Evolutionary conservation across 1,139 yeast genomes (phyloP).

Genomic region (Sugiyamaella neomexicana): DNA sequence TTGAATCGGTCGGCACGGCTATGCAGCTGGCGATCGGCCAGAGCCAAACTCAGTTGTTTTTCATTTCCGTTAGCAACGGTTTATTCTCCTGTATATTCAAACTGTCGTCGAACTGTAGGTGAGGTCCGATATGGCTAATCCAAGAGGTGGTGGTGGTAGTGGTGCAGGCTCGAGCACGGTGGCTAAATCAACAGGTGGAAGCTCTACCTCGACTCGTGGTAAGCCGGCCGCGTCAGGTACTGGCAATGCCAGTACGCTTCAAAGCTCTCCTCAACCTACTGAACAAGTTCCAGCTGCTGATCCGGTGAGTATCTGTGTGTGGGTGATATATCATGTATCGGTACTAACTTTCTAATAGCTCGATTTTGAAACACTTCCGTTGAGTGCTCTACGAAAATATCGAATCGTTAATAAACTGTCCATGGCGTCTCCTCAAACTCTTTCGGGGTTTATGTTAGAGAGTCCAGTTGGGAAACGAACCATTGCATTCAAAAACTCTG

Average conservation of each 20-base stretch:
- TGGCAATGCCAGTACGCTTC: neutral
- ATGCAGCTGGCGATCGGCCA: neutral
- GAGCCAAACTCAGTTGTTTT: neutral
- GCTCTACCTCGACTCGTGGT: constrained; percentile 7
- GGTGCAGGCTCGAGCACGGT: neutral
- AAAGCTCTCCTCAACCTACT: constrained; percentile 7
- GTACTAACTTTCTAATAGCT: constrained; percentile 32
- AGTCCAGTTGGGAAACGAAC: constrained; percentile 69
- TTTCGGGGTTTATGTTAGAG: constrained; percentile 60
- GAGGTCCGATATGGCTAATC: constrained; percentile 17
- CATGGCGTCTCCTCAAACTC: constrained; percentile 54
- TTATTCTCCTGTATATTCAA: neutral
- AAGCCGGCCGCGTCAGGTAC: constrained; percentile 2
- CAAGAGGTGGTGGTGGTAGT: neutral
- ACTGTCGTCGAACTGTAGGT: neutral
- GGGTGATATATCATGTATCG: neutral
- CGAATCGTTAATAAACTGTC: constrained; percentile 49
- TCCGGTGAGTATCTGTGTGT: constrained; percentile 6
- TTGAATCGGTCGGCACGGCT: neutral
- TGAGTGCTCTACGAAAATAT: constrained; percentile 58
- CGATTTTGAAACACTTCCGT: constrained; percentile 60
- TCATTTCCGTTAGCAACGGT: neutral
- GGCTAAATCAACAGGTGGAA: constrained; percentile 2
- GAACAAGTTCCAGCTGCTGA: constrained; percentile 5
- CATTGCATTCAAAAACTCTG: constrained; percentile 45